These are phyloP conservation scores for Flaveria linearis DNA, from an alignment of 129 eudicot species.

Conservation along the genomic window DNA sequence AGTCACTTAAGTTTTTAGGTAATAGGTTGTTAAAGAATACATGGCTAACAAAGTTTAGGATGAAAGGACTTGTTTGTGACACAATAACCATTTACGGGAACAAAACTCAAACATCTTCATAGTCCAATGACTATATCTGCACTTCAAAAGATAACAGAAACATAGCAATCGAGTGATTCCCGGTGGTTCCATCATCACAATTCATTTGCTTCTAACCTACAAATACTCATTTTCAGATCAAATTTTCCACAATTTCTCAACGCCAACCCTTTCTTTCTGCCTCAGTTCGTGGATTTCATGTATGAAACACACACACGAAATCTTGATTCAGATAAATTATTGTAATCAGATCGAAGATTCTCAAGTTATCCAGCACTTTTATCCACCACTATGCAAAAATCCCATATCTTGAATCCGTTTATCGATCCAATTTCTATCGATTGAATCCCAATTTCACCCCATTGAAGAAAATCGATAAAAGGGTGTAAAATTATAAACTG, in stretches of 20 bases:
- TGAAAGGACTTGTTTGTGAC: no score
- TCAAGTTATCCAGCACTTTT: slow-evolving; percentile 19
- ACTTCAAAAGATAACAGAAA: not conserved
- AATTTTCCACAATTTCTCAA: slow-evolving; percentile 16
- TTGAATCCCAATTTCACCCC: slow-evolving; percentile 21
- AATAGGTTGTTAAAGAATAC: no score
- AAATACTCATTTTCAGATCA: not conserved
- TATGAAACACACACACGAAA: not conserved
- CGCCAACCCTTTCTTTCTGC: slow-evolving; percentile 30
- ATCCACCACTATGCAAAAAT: slow-evolving; percentile 18
- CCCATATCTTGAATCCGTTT: slow-evolving; percentile 25
- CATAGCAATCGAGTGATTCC: slow-evolving; percentile 24
- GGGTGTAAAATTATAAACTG: not conserved
- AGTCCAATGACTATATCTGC: no score
- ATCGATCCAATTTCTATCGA: not conserved
- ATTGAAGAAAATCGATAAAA: not conserved
- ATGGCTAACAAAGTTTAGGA: no score
- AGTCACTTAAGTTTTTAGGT: no score
- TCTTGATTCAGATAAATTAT: slow-evolving; percentile 23
- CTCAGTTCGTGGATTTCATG: slow-evolving; percentile 24
- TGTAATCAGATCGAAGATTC: slow-evolving; percentile 22
- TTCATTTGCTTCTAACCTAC: slow-evolving; percentile 29
- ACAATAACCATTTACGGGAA: no score
- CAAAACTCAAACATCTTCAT: no score
- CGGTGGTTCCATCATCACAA: slow-evolving; percentile 27